Evolutionary conservation across 106 monocot genomes (phyloP), one percentile per base, ranked within the genome.

Genomic region (Xerophyta viscosa): DNA sequence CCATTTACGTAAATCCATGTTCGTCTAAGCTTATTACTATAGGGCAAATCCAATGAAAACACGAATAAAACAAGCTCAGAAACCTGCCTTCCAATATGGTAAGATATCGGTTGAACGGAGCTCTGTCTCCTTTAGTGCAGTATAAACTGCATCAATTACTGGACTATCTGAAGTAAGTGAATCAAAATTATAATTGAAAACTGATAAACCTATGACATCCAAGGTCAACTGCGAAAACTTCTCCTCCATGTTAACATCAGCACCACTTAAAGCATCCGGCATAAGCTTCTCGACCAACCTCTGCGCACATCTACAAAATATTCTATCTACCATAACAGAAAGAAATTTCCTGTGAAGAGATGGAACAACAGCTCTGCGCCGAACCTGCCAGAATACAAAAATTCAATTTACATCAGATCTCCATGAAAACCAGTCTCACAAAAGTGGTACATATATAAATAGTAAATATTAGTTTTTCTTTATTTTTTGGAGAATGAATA

Each of bases 121-220:
- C 60, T 96, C 96, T 14, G 89, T 82, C 57, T 96, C 96, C 51
- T 89, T 96, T 20, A 96, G 52, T 51, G 96, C 96, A 66, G 96
- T 82, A 49, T 96, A 96, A 53, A 96, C 89, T 24, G 89, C 96
- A 56, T 82, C 96, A 56, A 96, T 96, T 37, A 96, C 96, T 14
- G 96, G 89, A 60, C 96, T 96, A 41, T 96, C 82, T 9, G 89
- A 63, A 20, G 71, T 79, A 27, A 96, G 81, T 2, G 96, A 85
- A 50, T 96, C 96, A 60, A 96, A 96, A 57, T 96, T 82, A 67
- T 85, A 96, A 56, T 96, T 96, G 67, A 96, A 96, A 58, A 96
- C 62, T 3, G 96, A 89, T 14, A 96, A 52, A 27, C 96, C 96
- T 37, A 96, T 96, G 29, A 77, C 96, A 66, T 96, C 96, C 31